Base-by-base conservation (phyloP, 2,329 filamentous ascomycete species). In the Rhynchosporium secalis region DNA sequence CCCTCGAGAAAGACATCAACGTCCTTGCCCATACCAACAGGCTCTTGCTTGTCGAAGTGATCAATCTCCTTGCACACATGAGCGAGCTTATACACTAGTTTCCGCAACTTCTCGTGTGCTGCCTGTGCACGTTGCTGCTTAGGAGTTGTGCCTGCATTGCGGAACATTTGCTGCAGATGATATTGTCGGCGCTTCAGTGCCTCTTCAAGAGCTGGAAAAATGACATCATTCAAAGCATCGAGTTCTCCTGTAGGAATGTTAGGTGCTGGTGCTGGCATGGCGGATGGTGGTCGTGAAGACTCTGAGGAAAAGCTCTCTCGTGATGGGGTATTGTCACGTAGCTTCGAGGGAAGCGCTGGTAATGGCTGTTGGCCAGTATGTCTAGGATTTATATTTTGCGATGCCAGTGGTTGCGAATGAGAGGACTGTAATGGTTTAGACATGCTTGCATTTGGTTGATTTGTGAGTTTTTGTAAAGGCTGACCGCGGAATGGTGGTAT, bases 11-110 rank as follows among this genome's bases (percentile, higher is more conserved):
- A 96, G 0, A 90, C 91, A 49, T 87, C 87, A 1, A 96, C 92
- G 31, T 94, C 93, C 49, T 91, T 88, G 0, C 92, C 94, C 94
- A 98, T 97, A 0, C 92, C 92, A 10, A 98, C 92, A 5, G 92
- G 91, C 69, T 92, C 90, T 48, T 87, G 85, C 74, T 89, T 89
- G 76, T 99, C 95, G 76, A 88, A 90, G 66, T 89, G 84, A 75
- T 99, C 94, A 71, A 99, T 92, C 74, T 96, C 92, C 72, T 88
- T 89, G 76, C 96, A 96, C 29, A 94, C 82, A 63, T 90, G 86
- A 2, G 88, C 89, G 36, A 96, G 82, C 74, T 96, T 96, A 67
- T 88, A 88, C 12, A 96, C 91, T 33, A 96, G 80, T 72, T 87
- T 86, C 67, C 89, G 84, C 47, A 98, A 83, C 75, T 90, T 89